A percentile compares a stretch with the other conserved stretches of the same genome.
Conservation (phyloP, 2,329 filamentous ascomycete species). For the Curvularia eragrostidis region DNA sequence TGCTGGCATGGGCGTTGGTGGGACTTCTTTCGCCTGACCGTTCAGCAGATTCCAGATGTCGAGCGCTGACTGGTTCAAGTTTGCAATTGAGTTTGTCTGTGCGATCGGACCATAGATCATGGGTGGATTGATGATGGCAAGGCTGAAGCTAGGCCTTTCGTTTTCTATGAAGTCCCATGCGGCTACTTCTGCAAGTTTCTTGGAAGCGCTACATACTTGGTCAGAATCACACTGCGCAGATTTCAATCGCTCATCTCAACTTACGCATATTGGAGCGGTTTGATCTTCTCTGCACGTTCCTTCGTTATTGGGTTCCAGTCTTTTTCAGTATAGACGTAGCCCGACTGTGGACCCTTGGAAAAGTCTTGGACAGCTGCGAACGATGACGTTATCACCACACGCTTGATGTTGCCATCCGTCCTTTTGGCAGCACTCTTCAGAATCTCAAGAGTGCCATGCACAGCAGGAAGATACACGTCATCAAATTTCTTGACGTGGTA, state of each 20-base stretch:
- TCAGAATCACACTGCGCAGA: constrained; percentile 51
- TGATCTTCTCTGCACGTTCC: constrained; percentile 32
- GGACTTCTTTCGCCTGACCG: constrained; percentile 61
- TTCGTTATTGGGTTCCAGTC: constrained; percentile 66
- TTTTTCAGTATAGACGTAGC: constrained; percentile 59
- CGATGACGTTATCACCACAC: constrained; percentile 73
- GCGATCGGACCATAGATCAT: constrained; percentile 49
- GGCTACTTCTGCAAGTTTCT: constrained; percentile 66
- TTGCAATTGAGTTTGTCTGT: constrained; percentile 66
- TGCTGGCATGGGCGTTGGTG: constrained; percentile 60
- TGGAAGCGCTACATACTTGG: constrained; percentile 61
- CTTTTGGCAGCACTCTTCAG: background rate
- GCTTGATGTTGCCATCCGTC: constrained; percentile 58
- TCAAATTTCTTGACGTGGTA: too few species aligned
- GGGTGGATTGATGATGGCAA: constrained; percentile 55
- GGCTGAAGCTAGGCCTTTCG: constrained; percentile 58
- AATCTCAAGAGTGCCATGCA: too few species aligned
- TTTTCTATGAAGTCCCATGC: constrained; percentile 61
- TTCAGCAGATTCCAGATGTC: constrained; percentile 68
- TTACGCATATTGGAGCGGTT: too few species aligned
- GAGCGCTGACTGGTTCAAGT: constrained; percentile 71
- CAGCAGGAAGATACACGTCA: too few species aligned
- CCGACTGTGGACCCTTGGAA: constrained; percentile 59
- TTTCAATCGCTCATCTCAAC: constrained; percentile 31
- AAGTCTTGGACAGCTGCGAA: constrained; percentile 69